Evolutionary conservation across 129 eudicot genomes (phyloP), one percentile per base, ranked within the genome.

Genomic region (Logfia minima): DNA sequence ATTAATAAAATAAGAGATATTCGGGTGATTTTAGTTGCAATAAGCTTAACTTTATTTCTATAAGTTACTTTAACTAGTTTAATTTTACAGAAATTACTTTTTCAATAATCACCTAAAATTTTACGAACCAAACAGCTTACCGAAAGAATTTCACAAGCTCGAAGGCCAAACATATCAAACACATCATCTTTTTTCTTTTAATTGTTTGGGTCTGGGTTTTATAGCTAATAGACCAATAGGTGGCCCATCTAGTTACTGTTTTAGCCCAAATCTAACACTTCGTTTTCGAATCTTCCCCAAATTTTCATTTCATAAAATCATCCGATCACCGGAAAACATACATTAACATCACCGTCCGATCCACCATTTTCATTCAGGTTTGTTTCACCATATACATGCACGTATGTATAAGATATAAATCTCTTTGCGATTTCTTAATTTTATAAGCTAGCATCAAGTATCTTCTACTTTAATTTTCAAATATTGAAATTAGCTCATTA

Each of bases 281-380:
- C 6, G 16, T 41, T 52, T 13, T 41, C 61, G 8, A 35, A 39
- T 39, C 67, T 23, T 43, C 71, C 17, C 39, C 82, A 41, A 41
- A 41, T 28, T 60, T n/a, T 75, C 60, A 21, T 43, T 78, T 43
- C 76, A 77, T 62, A 64, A 60, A 60, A 4, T 59, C 32, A 77
- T 48, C 6, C 59, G 48, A 48, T 78, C 76, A 58, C 31, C 45
- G 8, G 14, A 3, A 56, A 63, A 72, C 59, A 71, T 48, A 48
- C 55, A 48, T 43, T 48, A 14, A 14, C 65, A 16, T 53, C 68
- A 77, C 52, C 17, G 8, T 75, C 78, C 70, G 82, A 78, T 78
- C 71, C 64, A 78, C 9, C 71, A 19, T 70, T 78, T 78, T 78
- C 28, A 5, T 10, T 68, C 45, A 7, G 19, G 56, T 77, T 23